Evolutionary conservation across 805 yeast species (phyloP), one percentile per base, ranked within the genome.

Genomic region (Peterozyma toletana): DNA sequence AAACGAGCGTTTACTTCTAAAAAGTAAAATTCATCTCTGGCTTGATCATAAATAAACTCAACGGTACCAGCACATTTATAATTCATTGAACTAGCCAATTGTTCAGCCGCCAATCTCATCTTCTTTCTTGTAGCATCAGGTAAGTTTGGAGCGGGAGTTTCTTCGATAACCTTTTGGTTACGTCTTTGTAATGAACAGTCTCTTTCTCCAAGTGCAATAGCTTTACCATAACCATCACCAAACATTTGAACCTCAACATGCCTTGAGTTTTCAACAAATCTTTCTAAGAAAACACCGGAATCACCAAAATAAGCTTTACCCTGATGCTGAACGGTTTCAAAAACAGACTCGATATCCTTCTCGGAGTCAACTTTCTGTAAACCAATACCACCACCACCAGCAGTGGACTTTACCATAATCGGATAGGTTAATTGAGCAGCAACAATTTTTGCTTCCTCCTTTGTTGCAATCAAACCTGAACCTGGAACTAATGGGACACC

Each of bases 341-440:
- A 91, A 11, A 90, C 95, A 49, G 84, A 68, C 65, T 80, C 86
- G 50, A 93, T 80, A 48, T 93, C 97, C 15, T 62, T 79, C 52
- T 77, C 86, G 33, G 80, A 73, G 56, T 90, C 96, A 47, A 90
- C 97, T 59, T 89, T 86, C 63, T 91, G 97, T 53, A 91, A 70
- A 51, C 99, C 99, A 57, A 91, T 91, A 66, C 99, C 99, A 64
- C 99, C 99, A 58, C 99, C 99, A 60, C 99, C 99, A 21, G 98
- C 98, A 48, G 99, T 93, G 21, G 96, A 85, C 65, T 91, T 91
- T 41, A 93, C 86, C 98, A 91, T 91, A 31, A 91, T 78, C 29
- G 98, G 98, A 55, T 87, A 93, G 45, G 76, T 85, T 41, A 91
- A 69, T 54, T 75, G 67, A 14, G 77, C 80, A 13, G 96, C 98